Conservation (phyloP, 345 rosid species). For the Salix caprea region DNA sequence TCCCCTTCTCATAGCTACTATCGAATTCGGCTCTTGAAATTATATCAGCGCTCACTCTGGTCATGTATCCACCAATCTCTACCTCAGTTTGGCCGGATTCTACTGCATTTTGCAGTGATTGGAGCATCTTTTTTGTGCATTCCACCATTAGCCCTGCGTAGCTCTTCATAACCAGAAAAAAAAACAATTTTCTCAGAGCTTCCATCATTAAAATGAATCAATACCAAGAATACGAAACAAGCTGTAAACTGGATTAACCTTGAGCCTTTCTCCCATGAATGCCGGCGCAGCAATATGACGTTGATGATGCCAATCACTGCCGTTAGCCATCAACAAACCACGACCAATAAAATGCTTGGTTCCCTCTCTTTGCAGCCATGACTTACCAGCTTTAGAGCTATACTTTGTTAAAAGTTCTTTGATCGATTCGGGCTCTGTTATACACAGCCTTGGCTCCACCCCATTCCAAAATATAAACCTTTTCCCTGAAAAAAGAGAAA, state of each 20-base stretch:
- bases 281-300: constrained; percentile 32
- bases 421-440: constrained; percentile 72
- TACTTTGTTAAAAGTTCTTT: constrained; percentile 66
- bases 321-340: constrained; percentile 78
- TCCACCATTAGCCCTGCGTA: constrained; percentile 83
- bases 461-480: constrained; percentile 87
- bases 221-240: background rate
- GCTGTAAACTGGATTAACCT: constrained; percentile 4
- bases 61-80: constrained; percentile 81
- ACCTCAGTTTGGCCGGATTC: constrained; percentile 53
- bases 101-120: constrained; percentile 42
- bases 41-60: constrained; percentile 72
- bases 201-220: background rate
- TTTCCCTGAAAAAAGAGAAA: constrained; percentile 47
- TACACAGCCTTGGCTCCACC: constrained; percentile 78
- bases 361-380: constrained; percentile 93
- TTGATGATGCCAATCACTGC: constrained; percentile 50
- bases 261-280: constrained; percentile 28
- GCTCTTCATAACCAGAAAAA: constrained; percentile 36
- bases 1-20: constrained; percentile 72
- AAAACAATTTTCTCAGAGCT: background rate
- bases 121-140: constrained; percentile 59
- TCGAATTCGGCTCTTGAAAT: constrained; percentile 87
- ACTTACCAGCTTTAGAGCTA: constrained; percentile 67
- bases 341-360: constrained; percentile 77